Percentiles rank a stretch among this genome's conserved stretches.
These are phyloP conservation scores for Fusarium camptoceras DNA, from an alignment of 2,329 filamentous ascomycete species.

Conservation along the genomic window DNA sequence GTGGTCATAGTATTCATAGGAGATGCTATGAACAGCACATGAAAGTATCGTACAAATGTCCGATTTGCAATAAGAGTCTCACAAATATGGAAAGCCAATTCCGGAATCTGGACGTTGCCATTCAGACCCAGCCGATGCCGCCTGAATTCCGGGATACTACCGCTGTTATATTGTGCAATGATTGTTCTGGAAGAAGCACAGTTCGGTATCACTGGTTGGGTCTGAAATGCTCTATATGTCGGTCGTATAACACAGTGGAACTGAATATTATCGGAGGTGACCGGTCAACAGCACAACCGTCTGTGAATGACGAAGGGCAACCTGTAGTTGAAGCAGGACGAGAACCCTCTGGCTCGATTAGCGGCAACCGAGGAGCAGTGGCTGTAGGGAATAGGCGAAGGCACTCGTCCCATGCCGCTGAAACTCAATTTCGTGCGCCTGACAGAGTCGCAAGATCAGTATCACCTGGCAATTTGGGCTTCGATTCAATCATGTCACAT, in stretches of 20 bases:
- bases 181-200: slow-evolving; percentile 88
- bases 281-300: slow-evolving; percentile 43
- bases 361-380: slow-evolving; percentile 28
- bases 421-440: slow-evolving; percentile 50
- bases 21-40: slow-evolving; percentile 90
- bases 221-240: slow-evolving; percentile 82
- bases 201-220: slow-evolving; percentile 96
- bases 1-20: slow-evolving; percentile 95
- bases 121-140: slow-evolving; percentile 92
- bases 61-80: slow-evolving; percentile 96
- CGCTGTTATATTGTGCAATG: slow-evolving; percentile 91
- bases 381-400: slow-evolving; percentile 49
- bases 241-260: slow-evolving; percentile 77
- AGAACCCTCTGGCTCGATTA: slow-evolving; percentile 25
- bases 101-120: slow-evolving; percentile 87
- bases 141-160: slow-evolving; percentile 81
- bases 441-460: slow-evolving; percentile 60
- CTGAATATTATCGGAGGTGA: slow-evolving; percentile 67
- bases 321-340: slow-evolving; percentile 20
- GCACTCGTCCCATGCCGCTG: slow-evolving; percentile 55
- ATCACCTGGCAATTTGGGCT: slow-evolving; percentile 52
- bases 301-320: slow-evolving; percentile 42
- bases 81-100: slow-evolving; percentile 98
- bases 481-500: slow-evolving; percentile 45
- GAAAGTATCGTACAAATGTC: slow-evolving; percentile 92